phyloP scores from a whole-genome alignment of 768 basidiomycete genomes.

The Clathrus columnatus region DNA sequence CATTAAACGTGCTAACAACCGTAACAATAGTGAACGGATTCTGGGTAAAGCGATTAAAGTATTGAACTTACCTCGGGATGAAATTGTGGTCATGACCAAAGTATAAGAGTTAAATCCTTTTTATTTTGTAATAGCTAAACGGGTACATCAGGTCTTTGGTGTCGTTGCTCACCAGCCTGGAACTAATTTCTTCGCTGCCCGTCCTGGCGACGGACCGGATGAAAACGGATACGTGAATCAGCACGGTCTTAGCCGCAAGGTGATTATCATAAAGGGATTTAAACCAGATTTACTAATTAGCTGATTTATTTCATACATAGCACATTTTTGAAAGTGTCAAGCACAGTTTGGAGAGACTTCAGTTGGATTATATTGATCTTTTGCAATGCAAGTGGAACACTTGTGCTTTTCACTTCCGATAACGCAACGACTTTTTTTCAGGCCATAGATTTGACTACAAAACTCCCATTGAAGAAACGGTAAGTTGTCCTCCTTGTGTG shows the following conservation, averaged over 20 bases:
- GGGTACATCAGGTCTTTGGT: slow-evolving; percentile 15
- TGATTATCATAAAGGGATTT: too few species aligned
- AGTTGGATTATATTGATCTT: slow-evolving; percentile 39
- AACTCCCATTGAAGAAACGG: slow-evolving; percentile 34
- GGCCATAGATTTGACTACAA: slow-evolving; percentile 34
- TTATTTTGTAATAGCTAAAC: too few species aligned
- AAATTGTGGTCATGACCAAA: slow-evolving; percentile 45
- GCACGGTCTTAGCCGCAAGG: slow-evolving; percentile 39
- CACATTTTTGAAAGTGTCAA: slow-evolving; percentile 43
- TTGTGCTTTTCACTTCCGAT: not conserved
- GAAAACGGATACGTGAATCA: slow-evolving; percentile 46
- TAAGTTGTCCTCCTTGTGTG: slow-evolving; percentile 6
- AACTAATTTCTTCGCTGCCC: slow-evolving; percentile 4
- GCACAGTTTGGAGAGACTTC: slow-evolving; percentile 30
- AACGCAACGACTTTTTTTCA: slow-evolving; percentile 9
- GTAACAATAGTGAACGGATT: slow-evolving; percentile 6
- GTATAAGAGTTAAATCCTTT: slow-evolving; percentile 11
- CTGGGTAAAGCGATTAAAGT: slow-evolving; percentile 41
- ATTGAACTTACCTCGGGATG: slow-evolving; percentile 35
- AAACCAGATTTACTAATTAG: not conserved
- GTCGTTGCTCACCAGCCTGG: slow-evolving; percentile 17
- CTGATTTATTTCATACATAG: slow-evolving; percentile 20
- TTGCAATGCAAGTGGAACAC: slow-evolving; percentile 27
- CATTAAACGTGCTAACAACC: not conserved
- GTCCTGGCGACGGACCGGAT: slow-evolving; percentile 7